Evolutionary conservation across 2,329 filamentous ascomycete genomes (phyloP), one percentile per base, ranked within the genome.

Genomic region (Dryadomyces quercivorus): DNA sequence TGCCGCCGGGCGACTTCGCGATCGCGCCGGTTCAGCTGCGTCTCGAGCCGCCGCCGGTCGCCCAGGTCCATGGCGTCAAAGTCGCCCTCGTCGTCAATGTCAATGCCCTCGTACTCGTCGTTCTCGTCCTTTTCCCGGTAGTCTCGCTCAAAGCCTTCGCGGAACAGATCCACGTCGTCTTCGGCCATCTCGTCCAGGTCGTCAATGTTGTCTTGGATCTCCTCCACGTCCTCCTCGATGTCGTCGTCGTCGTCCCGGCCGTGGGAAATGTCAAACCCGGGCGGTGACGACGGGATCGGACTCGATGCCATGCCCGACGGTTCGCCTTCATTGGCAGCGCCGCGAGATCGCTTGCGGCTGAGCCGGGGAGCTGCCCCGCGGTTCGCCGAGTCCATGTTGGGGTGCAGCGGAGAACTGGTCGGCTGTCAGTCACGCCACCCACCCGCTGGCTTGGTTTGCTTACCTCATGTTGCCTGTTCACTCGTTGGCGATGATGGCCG

Each of bases 101-200:
- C 86, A 50, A 80, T 76, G 18, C 75, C 80, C 59, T 85, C 83
- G 65, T 94, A 94, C 44, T 66, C 64, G 59, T 91, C 86, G 58
- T 84, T 78, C 43, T 81, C 77, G 56, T 84, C 78, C 54, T 84
- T 78, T 18, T 82, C 73, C 61, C 74, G 73, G 68, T 89, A 88
- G 63, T 91, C 87, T 51, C 76, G 77, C 64, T 86, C 82, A 61
- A 85, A 86, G 31, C 85, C 84, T 58, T 86, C 81, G 45, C 80
- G 83, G 65, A 92, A 92, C 42, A 88, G 75, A 63, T 91, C 86
- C 58, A 93, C 80, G 55, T 87, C 85, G 53, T 91, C 88, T 63
- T 91, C 88, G 10, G 88, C 85, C 73, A 82, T 81, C 65, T 91
- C 86, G 62, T 93, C 88, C 46, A 91, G 77, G 55, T 93, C 85